Evolutionary conservation across 2,329 filamentous ascomycete species (phyloP).

Genomic region (Claviceps fusiformis): DNA sequence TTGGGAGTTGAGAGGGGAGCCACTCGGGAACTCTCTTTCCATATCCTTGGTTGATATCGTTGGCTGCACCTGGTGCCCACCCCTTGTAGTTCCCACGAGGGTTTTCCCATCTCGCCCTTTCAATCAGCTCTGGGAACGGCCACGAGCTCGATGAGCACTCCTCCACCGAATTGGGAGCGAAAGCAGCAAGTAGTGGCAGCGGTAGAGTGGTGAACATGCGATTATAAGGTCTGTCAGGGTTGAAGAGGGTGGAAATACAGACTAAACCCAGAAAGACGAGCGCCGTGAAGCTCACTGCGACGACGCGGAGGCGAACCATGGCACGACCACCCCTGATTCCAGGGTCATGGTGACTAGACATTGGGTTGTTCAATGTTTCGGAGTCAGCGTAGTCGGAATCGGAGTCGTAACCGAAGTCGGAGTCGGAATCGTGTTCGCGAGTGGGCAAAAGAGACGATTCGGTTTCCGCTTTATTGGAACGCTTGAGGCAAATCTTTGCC

Average conservation of each 20-base stretch:
- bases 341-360: neutral
- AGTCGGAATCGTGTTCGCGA: conserved; percentile 1
- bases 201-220: conserved; percentile 20
- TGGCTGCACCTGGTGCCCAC: conserved; percentile 17
- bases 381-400: conserved; percentile 4
- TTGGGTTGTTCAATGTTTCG: neutral
- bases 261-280: conserved; percentile 11
- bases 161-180: conserved; percentile 13
- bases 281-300: conserved; percentile 9
- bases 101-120: conserved; percentile 13
- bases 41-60: conserved; percentile 13
- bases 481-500: neutral
- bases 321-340: conserved; percentile 5
- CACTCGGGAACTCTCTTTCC: conserved; percentile 15
- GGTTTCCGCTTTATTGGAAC: neutral
- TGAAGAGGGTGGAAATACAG: conserved; percentile 10
- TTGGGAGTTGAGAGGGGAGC: conserved; percentile 14
- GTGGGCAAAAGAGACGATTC: conserved; percentile 4
- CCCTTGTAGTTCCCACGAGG: conserved; percentile 18
- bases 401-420: conserved; percentile 5
- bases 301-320: conserved; percentile 7
- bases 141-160: conserved; percentile 16
- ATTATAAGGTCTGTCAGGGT: conserved; percentile 18
- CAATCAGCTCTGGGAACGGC: conserved; percentile 18
- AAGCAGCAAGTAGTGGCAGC: conserved; percentile 16